Evolutionary conservation across 495 filamentous ascomycete species (phyloP).

Genomic region (Podospora bellae-mahoneyi): DNA sequence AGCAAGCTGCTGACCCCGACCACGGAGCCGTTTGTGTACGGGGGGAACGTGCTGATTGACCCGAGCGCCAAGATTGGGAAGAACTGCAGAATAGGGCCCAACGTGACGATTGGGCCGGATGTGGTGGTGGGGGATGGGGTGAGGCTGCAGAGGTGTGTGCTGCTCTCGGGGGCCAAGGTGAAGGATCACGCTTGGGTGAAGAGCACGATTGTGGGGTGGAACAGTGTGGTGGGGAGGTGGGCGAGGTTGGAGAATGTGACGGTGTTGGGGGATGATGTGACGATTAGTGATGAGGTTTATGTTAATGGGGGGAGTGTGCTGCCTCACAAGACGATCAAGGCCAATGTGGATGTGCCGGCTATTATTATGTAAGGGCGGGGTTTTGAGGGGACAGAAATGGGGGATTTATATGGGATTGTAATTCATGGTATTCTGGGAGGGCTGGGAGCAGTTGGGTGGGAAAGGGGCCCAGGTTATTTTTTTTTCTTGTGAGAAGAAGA

Average conservation of each 20-base stretch:
- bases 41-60: slow-evolving; percentile 96
- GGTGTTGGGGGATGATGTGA: slow-evolving; percentile 98
- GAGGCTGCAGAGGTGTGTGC: slow-evolving; percentile 86
- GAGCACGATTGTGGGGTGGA: slow-evolving; percentile 98
- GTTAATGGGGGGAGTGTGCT: slow-evolving; percentile 96
- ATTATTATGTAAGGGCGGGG: slow-evolving; percentile 69
- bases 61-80: slow-evolving; percentile 94
- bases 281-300: slow-evolving; percentile 96
- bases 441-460: too few relatives aligned
- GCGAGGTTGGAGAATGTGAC: slow-evolving; percentile 96
- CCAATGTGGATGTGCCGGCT: slow-evolving; percentile 88
- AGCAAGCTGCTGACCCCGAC: slow-evolving; percentile 77
- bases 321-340: slow-evolving; percentile 98
- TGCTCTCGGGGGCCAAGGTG: slow-evolving; percentile 84
- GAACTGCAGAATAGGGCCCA: slow-evolving; percentile 97
- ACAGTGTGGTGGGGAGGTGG: slow-evolving; percentile 93
- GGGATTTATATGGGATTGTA: not conserved
- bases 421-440: not conserved
- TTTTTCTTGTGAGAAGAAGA: not conserved
- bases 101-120: slow-evolving; percentile 93
- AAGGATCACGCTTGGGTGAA: slow-evolving; percentile 99
- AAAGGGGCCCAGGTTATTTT: not conserved
- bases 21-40: slow-evolving; percentile 78
- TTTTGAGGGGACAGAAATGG: too few relatives aligned
- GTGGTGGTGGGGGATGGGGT: slow-evolving; percentile 96